Percentiles rank a stretch among this genome's conserved stretches.
Evolutionary conservation across 2,329 filamentous ascomycete genomes (phyloP).

Genomic region (Exophiala viscosa): DNA sequence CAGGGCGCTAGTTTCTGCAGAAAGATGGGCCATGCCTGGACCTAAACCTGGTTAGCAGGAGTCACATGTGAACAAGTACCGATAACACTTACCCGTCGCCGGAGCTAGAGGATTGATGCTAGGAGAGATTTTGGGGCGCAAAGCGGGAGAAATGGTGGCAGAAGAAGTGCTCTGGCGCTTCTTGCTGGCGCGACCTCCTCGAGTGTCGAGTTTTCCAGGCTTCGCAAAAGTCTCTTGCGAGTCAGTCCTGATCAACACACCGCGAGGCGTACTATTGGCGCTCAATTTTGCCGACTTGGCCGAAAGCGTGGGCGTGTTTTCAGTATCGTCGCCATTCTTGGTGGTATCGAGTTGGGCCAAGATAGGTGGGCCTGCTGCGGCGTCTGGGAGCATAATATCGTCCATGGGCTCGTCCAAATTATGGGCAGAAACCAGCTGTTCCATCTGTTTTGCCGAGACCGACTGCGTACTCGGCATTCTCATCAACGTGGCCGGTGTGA

Average conservation of each 20-base stretch:
- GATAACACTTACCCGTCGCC: constrained; percentile 53
- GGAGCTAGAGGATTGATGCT: constrained; percentile 89
- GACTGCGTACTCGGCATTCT: constrained; percentile 55
- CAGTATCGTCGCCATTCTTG: constrained; percentile 38
- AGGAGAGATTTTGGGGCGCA: constrained; percentile 85
- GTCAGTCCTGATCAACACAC: constrained; percentile 32
- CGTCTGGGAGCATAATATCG: constrained; percentile 70
- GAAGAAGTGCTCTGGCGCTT: constrained; percentile 70
- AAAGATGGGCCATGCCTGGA: constrained; percentile 38
- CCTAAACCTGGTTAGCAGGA: constrained; percentile 17
- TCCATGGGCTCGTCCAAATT: constrained; percentile 55
- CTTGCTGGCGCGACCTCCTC: constrained; percentile 52
- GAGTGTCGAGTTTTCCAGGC: constrained; percentile 23
- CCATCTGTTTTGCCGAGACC: constrained; percentile 33
- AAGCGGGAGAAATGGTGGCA: constrained; percentile 76
- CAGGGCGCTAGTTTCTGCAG: constrained; percentile 61
- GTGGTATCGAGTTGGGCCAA: constrained; percentile 50
- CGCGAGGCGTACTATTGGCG: constrained; percentile 46
- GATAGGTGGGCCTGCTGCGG: constrained; percentile 51
- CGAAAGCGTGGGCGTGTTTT: constrained; percentile 58
- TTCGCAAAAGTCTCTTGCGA: constrained; percentile 36
- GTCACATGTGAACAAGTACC: constrained; percentile 28
- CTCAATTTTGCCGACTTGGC: constrained; percentile 61
- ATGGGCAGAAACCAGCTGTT: constrained; percentile 41
- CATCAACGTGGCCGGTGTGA: constrained; percentile 87